Conservation (phyloP, 1,284 basidiomycete genomes). For the Inonotus hispidus region DNA sequence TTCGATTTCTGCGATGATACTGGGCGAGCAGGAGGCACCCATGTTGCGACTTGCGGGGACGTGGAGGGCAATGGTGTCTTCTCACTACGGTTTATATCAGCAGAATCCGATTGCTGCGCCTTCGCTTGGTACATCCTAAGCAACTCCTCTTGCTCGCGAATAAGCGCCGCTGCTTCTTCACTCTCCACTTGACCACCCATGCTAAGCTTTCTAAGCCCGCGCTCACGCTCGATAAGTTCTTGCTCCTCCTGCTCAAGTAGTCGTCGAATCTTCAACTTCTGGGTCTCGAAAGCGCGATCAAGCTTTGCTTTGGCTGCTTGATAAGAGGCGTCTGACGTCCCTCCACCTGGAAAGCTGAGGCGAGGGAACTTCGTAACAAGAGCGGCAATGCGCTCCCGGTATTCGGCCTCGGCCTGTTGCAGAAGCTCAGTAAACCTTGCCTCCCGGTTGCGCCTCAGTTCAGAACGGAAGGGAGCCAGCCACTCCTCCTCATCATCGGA, state of each 20-base stretch:
- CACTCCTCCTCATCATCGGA: slow-evolving; percentile 10
- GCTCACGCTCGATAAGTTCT: slow-evolving; percentile 8
- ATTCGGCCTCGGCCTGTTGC: slow-evolving; percentile 1
- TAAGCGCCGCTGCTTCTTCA: neutral
- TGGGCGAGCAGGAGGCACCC: slow-evolving; percentile 1
- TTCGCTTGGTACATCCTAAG: neutral
- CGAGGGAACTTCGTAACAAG: neutral
- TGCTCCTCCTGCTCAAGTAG: slow-evolving; percentile 7
- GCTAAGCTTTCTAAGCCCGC: slow-evolving; percentile 7
- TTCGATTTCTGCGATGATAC: slow-evolving; percentile 1
- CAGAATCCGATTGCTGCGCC: neutral
- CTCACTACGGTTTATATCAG: neutral
- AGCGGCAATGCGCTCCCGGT: neutral
- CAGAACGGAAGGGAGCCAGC: neutral
- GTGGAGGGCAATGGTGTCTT: neutral
- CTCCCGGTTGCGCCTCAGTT: neutral
- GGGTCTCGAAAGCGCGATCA: neutral
- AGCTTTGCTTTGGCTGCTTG: neutral
- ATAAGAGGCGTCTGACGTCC: neutral
- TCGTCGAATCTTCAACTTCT: neutral
- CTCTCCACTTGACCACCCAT: slow-evolving; percentile 2
- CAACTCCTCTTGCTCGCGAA: slow-evolving; percentile 12
- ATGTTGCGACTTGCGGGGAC: neutral
- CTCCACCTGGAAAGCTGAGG: neutral
- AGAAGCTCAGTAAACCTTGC: neutral